Evolutionary conservation across 2,329 filamentous ascomycete species (phyloP).

Genomic region (Cercospora brassicicola): DNA sequence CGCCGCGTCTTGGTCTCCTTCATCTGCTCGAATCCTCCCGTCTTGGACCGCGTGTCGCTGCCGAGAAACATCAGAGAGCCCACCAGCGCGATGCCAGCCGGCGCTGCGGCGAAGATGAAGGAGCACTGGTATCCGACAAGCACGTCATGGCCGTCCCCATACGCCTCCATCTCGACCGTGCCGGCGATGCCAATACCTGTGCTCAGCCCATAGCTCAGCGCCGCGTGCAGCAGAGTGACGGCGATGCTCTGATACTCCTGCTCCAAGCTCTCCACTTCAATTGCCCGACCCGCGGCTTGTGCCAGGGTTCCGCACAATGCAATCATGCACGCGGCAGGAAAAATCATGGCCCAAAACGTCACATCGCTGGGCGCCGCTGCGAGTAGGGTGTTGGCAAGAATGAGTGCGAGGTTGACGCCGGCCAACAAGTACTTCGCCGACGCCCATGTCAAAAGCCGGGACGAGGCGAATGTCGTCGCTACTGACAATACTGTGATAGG

Average conservation of each 20-base stretch:
- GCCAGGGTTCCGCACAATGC: background rate
- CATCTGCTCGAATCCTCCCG: slow-evolving; percentile 7
- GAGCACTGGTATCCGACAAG: slow-evolving; percentile 8
- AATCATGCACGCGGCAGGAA: slow-evolving; percentile 4
- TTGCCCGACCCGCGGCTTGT: background rate
- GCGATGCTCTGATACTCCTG: slow-evolving; percentile 9
- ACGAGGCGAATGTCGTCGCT: background rate
- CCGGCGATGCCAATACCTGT: slow-evolving; percentile 9
- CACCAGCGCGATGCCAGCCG: slow-evolving; percentile 8
- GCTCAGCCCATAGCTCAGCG: slow-evolving; percentile 12
- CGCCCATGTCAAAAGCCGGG: background rate
- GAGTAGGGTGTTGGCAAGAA: slow-evolving; percentile 10
- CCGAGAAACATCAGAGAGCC: slow-evolving; percentile 10
- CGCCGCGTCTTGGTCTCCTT: background rate
- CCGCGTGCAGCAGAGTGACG: background rate
- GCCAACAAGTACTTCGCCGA: slow-evolving; percentile 12
- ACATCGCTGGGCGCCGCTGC: slow-evolving; percentile 10
- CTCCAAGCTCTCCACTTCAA: background rate
- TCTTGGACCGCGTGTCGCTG: background rate
- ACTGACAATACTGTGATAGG: background rate
- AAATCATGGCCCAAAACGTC: slow-evolving; percentile 16
- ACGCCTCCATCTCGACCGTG: slow-evolving; percentile 6
- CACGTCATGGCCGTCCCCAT: background rate
- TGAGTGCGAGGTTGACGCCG: slow-evolving; percentile 1
- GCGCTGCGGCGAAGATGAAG: slow-evolving; percentile 5